phyloP scores from a whole-genome alignment of 139 green algal species.

The Tetraselmis chui region DNA sequence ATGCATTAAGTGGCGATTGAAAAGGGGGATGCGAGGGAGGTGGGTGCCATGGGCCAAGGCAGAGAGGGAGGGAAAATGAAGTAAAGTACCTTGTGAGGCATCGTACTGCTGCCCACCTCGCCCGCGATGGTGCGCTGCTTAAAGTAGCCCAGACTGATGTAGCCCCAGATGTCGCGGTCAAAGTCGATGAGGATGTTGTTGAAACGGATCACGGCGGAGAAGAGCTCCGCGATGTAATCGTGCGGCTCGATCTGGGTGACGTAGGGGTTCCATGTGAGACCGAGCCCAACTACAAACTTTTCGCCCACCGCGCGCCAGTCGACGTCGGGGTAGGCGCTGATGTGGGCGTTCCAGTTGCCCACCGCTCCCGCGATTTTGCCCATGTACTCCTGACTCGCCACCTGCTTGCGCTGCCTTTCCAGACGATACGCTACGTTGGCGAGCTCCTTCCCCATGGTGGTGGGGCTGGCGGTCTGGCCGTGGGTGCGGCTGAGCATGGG shows the following conservation, averaged over 20 bases:
- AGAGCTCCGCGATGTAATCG: conserved; percentile 98
- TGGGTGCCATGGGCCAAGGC: too few relatives aligned
- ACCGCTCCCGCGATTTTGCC: conserved; percentile 79
- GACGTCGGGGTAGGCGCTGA: conserved; percentile 88
- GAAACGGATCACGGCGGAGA: conserved; percentile 76
- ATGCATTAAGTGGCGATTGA: too few relatives aligned
- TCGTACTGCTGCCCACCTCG: conserved; percentile 90
- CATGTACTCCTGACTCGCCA: conserved; percentile 18
- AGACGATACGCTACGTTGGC: conserved; percentile 89
- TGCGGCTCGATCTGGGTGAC: conserved; percentile 97
- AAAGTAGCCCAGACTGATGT: conserved; percentile 99
- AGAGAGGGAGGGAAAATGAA: too few relatives aligned
- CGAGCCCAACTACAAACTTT: conserved; percentile 71
- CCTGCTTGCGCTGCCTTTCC: conserved; percentile 53
- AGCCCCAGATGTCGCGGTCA: conserved; percentile 94
- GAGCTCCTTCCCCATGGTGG: conserved; percentile 99
- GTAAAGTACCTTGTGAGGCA: conserved; percentile 99
- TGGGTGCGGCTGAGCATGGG: conserved; percentile 96
- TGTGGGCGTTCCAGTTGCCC: conserved; percentile 98
- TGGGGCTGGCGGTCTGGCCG: conserved; percentile 93
- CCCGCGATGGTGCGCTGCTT: conserved; percentile 69
- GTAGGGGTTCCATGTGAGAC: conserved; percentile 84
- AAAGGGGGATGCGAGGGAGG: too few relatives aligned
- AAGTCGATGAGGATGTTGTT: conserved; percentile 98
- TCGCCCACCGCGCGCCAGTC: conserved; percentile 81